Conservation (phyloP, 1,139 yeast species). For the Diutina catenulata region DNA sequence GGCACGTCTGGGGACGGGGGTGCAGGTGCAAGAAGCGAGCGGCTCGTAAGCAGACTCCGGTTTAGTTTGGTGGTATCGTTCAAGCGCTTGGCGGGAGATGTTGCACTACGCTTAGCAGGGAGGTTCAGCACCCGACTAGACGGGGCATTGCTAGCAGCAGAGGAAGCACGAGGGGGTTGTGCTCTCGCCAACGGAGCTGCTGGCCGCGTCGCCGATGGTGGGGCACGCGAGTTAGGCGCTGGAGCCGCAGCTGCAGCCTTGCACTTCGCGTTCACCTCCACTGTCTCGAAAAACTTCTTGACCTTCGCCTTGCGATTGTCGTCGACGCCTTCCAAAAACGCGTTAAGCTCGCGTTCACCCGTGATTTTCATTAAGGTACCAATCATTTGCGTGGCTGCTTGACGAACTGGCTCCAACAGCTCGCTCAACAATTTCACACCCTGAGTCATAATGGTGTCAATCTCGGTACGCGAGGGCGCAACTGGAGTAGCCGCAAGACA, state of each 20-base stretch:
- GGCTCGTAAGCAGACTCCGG: background rate
- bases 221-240: background rate
- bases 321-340: conserved; percentile 57
- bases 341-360: conserved; percentile 59
- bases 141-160: no score
- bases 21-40: background rate
- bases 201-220: background rate
- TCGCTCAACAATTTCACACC: conserved; percentile 60
- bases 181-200: background rate
- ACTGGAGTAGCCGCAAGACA: conserved; percentile 42
- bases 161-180: background rate
- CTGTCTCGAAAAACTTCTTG: conserved; percentile 42
- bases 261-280: conserved; percentile 35
- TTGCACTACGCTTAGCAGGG: conserved; percentile 40
- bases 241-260: conserved; percentile 5
- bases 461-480: conserved; percentile 41
- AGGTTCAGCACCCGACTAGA: conserved; percentile 4
- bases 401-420: conserved; percentile 77
- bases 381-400: conserved; percentile 64
- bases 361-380: conserved; percentile 77
- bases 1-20: background rate
- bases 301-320: conserved; percentile 64
- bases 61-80: conserved; percentile 14
- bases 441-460: conserved; percentile 43
- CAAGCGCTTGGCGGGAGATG: conserved; percentile 49